phyloP scores from a whole-genome alignment of 805 yeast genomes.

The Pichia heedii region DNA sequence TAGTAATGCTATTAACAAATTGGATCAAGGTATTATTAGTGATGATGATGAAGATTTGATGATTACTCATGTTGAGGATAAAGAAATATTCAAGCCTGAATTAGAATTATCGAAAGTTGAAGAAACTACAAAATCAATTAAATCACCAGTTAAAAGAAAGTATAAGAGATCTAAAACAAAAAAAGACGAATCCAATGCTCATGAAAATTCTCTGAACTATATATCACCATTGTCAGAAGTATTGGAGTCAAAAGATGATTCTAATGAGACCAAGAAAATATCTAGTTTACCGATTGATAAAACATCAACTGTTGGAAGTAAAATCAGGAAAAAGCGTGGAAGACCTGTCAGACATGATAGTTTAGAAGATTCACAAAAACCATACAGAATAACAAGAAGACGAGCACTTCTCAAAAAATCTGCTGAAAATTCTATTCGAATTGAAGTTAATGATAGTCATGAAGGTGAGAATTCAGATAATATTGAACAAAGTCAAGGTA shows the following conservation, averaged over 20 bases:
- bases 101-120: not conserved
- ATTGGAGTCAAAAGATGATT: too few relatives aligned
- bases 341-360: not conserved
- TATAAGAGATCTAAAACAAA: not conserved
- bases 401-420: not conserved
- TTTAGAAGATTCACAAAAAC: not conserved
- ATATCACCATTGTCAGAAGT: too few relatives aligned
- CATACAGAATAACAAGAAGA: not conserved
- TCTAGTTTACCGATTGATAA: too few relatives aligned
- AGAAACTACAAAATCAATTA: not conserved
- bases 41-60: slow-evolving; percentile 10
- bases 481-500: not conserved
- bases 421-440: too few relatives aligned
- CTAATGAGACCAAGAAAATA: too few relatives aligned
- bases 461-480: not conserved
- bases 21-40: not conserved
- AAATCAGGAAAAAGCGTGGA: not conserved
- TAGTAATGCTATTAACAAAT: not conserved
- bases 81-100: slow-evolving; percentile 1
- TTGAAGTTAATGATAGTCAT: not conserved
- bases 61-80: slow-evolving; percentile 7
- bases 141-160: not conserved
- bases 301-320: not conserved
- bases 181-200: not conserved
- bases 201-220: too few relatives aligned